These are phyloP conservation scores for Xylaria castorea DNA, from an alignment of 495 filamentous ascomycete genomes.

Conservation along the genomic window DNA sequence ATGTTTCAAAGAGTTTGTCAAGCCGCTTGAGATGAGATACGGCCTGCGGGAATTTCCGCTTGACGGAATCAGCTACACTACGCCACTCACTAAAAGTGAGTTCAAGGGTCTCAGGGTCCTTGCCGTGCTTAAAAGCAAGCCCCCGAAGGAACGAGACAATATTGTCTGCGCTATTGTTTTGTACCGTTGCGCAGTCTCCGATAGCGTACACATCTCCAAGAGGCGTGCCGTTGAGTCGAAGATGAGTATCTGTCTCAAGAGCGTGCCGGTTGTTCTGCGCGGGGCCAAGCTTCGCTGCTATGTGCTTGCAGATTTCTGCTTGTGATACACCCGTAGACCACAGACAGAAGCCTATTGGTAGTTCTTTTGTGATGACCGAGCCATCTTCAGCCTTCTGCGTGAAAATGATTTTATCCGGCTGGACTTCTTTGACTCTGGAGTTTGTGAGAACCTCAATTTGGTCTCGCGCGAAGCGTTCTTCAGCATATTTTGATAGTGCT, in stretches of 20 bases:
- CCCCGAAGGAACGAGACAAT: constrained; percentile 87
- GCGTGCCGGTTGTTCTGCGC: constrained; percentile 88
- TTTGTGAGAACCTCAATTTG: constrained; percentile 90
- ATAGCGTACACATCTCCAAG: constrained; percentile 96
- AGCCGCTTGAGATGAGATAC: constrained; percentile 84
- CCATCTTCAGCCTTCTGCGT: constrained; percentile 78
- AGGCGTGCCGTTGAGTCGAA: constrained; percentile 88
- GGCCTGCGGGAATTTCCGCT: constrained; percentile 93
- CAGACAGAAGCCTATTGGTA: constrained; percentile 94
- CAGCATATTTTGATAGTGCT: constrained; percentile 88
- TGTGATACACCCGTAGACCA: constrained; percentile 98
- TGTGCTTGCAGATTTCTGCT: constrained; percentile 74
- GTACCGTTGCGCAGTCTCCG: constrained; percentile 95
- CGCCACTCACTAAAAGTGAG: constrained; percentile 90
- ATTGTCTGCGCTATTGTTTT: constrained; percentile 92
- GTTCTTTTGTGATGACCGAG: constrained; percentile 80
- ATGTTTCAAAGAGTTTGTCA: constrained; percentile 86
- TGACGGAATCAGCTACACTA: constrained; percentile 78
- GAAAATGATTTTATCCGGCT: constrained; percentile 82
- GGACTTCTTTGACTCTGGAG: constrained; percentile 88
- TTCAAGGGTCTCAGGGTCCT: constrained; percentile 81
- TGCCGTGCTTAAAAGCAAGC: constrained; percentile 89
- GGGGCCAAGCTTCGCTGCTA: constrained; percentile 73
- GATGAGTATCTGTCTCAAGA: constrained; percentile 93
- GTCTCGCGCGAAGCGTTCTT: constrained; percentile 88